phyloP scores from a whole-genome alignment of 768 basidiomycete species.

The Naganishia vishniacii region DNA sequence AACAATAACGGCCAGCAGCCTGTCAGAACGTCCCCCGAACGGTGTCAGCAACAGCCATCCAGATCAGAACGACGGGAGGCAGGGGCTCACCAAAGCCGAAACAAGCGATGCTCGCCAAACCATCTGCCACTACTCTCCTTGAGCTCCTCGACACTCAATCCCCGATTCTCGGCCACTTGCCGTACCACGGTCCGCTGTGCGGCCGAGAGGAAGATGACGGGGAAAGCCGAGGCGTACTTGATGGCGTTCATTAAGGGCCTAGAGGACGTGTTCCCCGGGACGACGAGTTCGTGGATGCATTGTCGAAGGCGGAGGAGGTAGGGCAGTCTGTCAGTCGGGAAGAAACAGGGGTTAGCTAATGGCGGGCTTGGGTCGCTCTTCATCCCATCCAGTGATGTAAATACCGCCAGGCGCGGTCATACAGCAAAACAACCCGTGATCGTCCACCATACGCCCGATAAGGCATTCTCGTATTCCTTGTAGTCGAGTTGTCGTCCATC shows the following conservation, averaged over 20 bases:
- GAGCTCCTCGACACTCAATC: slow-evolving; percentile 46
- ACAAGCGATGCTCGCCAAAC: slow-evolving; percentile 72
- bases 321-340: slow-evolving; percentile 59
- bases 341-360: no score
- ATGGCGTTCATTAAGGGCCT: slow-evolving; percentile 82
- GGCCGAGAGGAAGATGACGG: slow-evolving; percentile 89
- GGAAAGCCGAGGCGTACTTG: slow-evolving; percentile 95
- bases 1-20: slow-evolving; percentile 74
- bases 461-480: no score
- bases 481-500: no score
- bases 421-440: no score
- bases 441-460: no score
- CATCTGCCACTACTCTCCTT: slow-evolving; percentile 51
- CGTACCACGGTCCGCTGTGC: slow-evolving; percentile 68
- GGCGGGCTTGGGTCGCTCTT: no score
- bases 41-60: no score
- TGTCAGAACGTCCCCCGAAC: slow-evolving; percentile 40
- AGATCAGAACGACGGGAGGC: background rate
- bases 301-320: slow-evolving; percentile 90
- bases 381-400: no score
- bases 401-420: no score
- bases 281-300: slow-evolving; percentile 74
- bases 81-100: slow-evolving; percentile 69
- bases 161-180: slow-evolving; percentile 57
- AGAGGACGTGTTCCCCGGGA: slow-evolving; percentile 60